Evolutionary conservation across 495 filamentous ascomycete species (phyloP).

Genomic region (Penicillium silybi): DNA sequence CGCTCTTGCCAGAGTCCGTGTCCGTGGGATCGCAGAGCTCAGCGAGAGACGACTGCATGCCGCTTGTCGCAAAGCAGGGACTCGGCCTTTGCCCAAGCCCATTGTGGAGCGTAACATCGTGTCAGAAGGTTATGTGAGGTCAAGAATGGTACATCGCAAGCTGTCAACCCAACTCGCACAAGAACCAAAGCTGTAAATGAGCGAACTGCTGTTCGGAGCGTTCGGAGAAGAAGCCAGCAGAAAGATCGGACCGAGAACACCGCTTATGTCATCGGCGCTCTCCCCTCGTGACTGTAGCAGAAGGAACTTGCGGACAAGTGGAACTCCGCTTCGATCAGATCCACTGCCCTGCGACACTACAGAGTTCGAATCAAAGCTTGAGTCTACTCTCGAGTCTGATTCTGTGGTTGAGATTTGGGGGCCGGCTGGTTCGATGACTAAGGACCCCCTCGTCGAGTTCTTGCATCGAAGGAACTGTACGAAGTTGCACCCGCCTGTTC

Average conservation of each 20-base stretch:
- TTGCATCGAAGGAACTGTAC: slow-evolving; percentile 22
- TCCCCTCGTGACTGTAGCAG: slow-evolving; percentile 5
- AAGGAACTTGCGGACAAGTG: slow-evolving; percentile 6
- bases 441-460: slow-evolving; percentile 32
- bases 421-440: slow-evolving; percentile 25
- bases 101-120: slow-evolving; percentile 37
- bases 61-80: slow-evolving; percentile 22
- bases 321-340: slow-evolving; percentile 1
- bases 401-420: slow-evolving; percentile 2
- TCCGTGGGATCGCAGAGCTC: slow-evolving; percentile 32
- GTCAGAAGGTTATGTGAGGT: neutral
- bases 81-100: slow-evolving; percentile 25
- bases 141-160: slow-evolving; percentile 2
- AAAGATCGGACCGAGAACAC: slow-evolving; percentile 11
- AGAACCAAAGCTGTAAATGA: neutral
- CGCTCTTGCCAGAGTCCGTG: slow-evolving; percentile 42
- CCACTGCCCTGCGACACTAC: neutral
- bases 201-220: neutral
- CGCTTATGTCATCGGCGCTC: slow-evolving; percentile 10
- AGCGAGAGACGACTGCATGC: slow-evolving; percentile 16
- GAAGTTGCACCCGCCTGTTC: slow-evolving; percentile 3
- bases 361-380: neutral
- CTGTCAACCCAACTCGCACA: neutral
- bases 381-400: neutral
- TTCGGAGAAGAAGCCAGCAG: neutral